Percentiles rank a stretch among this genome's conserved stretches.
phyloP scores from a whole-genome alignment of 2,329 filamentous ascomycete species.

The Trichoderma asperellum region DNA sequence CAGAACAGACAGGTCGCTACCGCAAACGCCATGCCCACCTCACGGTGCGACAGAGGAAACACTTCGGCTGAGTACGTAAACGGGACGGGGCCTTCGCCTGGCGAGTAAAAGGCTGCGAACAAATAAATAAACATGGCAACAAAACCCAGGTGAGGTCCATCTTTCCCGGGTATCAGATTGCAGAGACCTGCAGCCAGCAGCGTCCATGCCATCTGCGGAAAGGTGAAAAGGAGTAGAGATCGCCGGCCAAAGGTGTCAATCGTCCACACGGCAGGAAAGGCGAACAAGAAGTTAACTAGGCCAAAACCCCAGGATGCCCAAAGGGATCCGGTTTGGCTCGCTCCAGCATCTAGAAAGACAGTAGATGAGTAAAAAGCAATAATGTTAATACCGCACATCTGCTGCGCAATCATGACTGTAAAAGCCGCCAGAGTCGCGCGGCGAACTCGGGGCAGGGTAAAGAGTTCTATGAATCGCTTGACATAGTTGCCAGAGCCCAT shows the following conservation, averaged over 20 bases:
- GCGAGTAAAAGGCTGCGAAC: conserved; percentile 56
- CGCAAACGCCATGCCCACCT: conserved; percentile 71
- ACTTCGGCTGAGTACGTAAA: conserved; percentile 72
- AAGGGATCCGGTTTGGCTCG: conserved; percentile 59
- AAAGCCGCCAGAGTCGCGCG: conserved; percentile 77
- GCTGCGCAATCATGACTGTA: conserved; percentile 78
- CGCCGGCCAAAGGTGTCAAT: conserved; percentile 63
- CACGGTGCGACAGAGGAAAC: conserved; percentile 70
- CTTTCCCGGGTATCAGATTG: conserved; percentile 52
- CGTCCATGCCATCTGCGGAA: conserved; percentile 50
- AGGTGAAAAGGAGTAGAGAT: conserved; percentile 50
- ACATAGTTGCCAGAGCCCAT: conserved; percentile 59
- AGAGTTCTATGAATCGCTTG: conserved; percentile 65
- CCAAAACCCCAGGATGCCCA: conserved; percentile 63
- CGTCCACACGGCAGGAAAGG: conserved; percentile 61
- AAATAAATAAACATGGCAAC: conserved; percentile 62
- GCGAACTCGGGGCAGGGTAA: conserved; percentile 70
- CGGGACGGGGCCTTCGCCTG: conserved; percentile 66
- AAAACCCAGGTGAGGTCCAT: conserved; percentile 46
- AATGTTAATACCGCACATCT: conserved; percentile 73
- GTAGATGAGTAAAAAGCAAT: conserved; percentile 76
- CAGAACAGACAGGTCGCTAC: conserved; percentile 68
- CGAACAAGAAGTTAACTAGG: conserved; percentile 61
- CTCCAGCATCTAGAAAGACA: conserved; percentile 62
- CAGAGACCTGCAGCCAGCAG: conserved; percentile 51